Evolutionary conservation across 2,329 filamentous ascomycete species (phyloP).

Genomic region (Claviceps sp.): DNA sequence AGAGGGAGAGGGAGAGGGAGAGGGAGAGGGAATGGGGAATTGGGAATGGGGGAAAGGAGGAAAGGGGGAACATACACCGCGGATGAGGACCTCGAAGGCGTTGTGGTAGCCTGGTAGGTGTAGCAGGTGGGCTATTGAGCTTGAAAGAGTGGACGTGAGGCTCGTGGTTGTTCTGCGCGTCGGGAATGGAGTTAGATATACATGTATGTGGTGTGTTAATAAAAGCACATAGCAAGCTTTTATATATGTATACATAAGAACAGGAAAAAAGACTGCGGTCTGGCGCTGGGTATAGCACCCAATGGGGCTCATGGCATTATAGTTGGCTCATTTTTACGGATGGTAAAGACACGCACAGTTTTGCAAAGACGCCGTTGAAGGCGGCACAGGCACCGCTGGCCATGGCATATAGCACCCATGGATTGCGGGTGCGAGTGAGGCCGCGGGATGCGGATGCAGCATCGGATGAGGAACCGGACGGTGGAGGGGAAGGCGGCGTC

Average conservation of each 20-base stretch:
- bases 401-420: conserved; percentile 57
- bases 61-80: conserved; percentile 28
- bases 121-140: conserved; percentile 28
- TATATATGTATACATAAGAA: neutral
- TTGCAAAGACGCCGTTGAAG: conserved; percentile 73
- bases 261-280: neutral
- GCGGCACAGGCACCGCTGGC: conserved; percentile 67
- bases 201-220: no score
- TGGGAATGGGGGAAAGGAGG: neutral
- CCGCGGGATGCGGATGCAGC: conserved; percentile 9
- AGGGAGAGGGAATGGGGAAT: no score
- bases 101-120: conserved; percentile 27
- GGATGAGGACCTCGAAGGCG: conserved; percentile 33
- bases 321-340: no score
- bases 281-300: no score
- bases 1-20: neutral
- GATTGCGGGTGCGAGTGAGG: conserved; percentile 23
- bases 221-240: no score
- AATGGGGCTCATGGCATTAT: no score
- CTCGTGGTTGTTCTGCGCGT: conserved; percentile 38
- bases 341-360: conserved; percentile 44
- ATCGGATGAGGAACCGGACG: conserved; percentile 18
- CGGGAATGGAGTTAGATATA: neutral
- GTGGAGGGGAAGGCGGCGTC: conserved; percentile 6
- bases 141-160: conserved; percentile 36